Evolutionary conservation across 164 flowering plant species (phyloP).

Genomic region (Vitis rupestris): DNA sequence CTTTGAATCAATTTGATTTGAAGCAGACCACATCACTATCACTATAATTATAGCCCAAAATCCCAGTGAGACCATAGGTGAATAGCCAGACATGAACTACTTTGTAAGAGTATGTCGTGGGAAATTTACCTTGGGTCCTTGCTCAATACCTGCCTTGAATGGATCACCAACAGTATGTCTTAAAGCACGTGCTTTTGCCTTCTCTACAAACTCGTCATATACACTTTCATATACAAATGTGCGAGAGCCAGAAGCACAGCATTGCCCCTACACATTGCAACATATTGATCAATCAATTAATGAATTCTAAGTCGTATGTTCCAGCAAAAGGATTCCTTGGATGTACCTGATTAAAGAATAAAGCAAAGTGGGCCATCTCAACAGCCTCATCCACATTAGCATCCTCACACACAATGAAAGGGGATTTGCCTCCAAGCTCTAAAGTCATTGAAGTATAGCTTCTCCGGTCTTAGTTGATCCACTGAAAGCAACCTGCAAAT

Average conservation of each 20-base stretch:
- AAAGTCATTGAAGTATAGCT: constrained; percentile 34
- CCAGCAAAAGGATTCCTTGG: background rate
- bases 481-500: constrained; percentile 51
- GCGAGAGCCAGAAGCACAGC: no score
- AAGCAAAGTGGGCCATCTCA: constrained; percentile 49
- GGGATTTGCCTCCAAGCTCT: constrained; percentile 65
- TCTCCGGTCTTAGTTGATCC: constrained; percentile 59
- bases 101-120: background rate
- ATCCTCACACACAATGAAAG: constrained; percentile 57
- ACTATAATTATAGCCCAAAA: no score
- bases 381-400: constrained; percentile 57
- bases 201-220: no score
- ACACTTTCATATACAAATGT: no score
- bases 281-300: no score
- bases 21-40: no score
- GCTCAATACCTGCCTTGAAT: constrained; percentile 5
- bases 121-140: background rate
- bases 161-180: no score
- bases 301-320: no score
- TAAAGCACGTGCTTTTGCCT: no score
- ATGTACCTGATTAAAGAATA: constrained; percentile 54
- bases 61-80: no score
- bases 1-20: constrained; percentile 41
- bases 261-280: no score
- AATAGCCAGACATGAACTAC: no score